Conservation (phyloP, 768 basidiomycete genomes). For the Tricholoma furcatifolium region DNA sequence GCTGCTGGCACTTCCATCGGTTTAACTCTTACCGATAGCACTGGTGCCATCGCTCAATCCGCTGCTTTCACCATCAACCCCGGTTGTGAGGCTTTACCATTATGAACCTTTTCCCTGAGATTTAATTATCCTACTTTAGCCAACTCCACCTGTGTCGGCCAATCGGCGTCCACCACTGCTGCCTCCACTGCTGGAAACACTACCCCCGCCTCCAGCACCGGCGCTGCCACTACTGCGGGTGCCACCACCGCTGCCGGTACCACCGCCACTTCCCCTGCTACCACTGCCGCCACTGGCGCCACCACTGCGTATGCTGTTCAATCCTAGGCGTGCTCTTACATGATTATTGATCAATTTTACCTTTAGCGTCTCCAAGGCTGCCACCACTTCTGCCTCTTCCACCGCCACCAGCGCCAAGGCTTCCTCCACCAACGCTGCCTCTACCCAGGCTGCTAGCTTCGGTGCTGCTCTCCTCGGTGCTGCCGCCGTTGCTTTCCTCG, state of each 20-base stretch:
- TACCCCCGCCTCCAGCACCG: conserved; percentile 10
- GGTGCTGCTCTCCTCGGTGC: conserved; percentile 43
- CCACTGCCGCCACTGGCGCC: conserved; percentile 8
- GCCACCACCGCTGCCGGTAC: conserved; percentile 11
- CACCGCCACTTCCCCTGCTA: background rate
- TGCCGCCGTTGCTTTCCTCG: conserved; percentile 41
- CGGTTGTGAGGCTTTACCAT: conserved; percentile 42
- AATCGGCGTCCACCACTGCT: conserved; percentile 17
- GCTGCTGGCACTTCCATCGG: conserved; percentile 47
- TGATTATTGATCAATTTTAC: background rate
- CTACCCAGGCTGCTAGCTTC: conserved; percentile 28
- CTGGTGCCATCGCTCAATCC: conserved; percentile 47
- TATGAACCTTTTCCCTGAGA: background rate
- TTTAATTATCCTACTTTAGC: conserved; percentile 20
- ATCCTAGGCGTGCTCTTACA: background rate
- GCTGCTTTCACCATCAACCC: conserved; percentile 49
- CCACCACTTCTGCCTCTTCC: conserved; percentile 11
- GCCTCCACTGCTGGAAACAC: conserved; percentile 9
- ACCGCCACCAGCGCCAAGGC: conserved; percentile 5
- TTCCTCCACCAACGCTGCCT: conserved; percentile 26
- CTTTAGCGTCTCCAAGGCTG: background rate
- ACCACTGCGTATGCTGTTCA: background rate
- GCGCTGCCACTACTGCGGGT: conserved; percentile 13
- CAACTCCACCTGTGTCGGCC: conserved; percentile 36
- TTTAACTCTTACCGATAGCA: conserved; percentile 59